A percentile compares a stretch with the other conserved stretches of the same genome.
These are phyloP conservation scores for Protomyces macrosporus DNA, from an alignment of 1,139 yeast species.

Conservation along the genomic window DNA sequence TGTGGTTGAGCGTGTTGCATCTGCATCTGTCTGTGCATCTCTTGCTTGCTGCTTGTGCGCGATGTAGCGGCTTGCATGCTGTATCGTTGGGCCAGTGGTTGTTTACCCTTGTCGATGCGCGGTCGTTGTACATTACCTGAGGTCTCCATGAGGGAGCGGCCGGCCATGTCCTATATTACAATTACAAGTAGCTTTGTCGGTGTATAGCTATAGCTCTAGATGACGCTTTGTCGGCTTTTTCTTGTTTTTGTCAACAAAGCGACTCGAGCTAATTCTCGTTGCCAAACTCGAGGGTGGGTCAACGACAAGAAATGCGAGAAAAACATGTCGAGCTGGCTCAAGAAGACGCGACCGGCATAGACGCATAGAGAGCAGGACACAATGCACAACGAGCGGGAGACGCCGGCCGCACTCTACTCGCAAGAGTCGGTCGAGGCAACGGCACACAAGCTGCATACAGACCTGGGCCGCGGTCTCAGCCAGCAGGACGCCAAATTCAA, in stretches of 20 bases:
- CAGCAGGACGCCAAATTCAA: constrained; percentile 39
- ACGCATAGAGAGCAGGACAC: neutral
- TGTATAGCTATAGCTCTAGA: too few species aligned
- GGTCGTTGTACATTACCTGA: neutral
- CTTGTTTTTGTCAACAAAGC: neutral
- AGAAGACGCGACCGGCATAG: neutral
- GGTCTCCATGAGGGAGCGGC: neutral
- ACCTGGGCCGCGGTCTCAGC: constrained; percentile 12
- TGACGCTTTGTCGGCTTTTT: neutral
- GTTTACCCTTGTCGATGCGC: too few species aligned
- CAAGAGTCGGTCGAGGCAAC: constrained; percentile 12
- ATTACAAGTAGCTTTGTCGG: neutral
- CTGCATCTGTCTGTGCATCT: too few species aligned
- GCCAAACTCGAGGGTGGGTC: neutral
- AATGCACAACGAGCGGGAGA: constrained; percentile 11
- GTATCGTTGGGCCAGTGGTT: neutral
- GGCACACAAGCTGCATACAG: constrained; percentile 19
- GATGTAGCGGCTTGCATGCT: neutral
- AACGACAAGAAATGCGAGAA: neutral
- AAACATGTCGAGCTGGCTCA: neutral
- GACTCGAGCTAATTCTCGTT: neutral
- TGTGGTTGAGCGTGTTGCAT: neutral
- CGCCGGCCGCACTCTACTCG: constrained; percentile 13
- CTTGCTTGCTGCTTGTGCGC: neutral
- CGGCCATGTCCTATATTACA: neutral